Conservation (phyloP, 2,329 filamentous ascomycete genomes). For the Colletotrichum sp. region DNA sequence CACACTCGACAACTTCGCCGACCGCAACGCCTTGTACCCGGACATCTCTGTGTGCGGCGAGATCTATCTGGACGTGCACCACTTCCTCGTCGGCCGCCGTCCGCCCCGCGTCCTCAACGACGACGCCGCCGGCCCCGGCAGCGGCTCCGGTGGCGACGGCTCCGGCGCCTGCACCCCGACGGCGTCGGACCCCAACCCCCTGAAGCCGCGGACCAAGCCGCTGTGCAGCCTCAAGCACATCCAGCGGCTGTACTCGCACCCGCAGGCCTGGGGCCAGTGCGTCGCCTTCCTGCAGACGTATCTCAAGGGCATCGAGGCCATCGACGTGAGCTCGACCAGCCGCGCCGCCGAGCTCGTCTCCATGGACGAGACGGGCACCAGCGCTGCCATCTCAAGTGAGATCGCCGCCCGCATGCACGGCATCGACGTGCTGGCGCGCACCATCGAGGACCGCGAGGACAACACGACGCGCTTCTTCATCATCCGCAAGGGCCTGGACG, state of each 20-base stretch:
- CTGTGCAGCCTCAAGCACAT: conserved; percentile 63
- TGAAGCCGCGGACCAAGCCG: conserved; percentile 52
- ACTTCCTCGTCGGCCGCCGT: conserved; percentile 75
- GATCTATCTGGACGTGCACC: conserved; percentile 85
- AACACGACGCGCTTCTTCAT: conserved; percentile 85
- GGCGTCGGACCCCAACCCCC: conserved; percentile 45
- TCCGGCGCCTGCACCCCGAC: conserved; percentile 59
- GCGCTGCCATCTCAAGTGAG: conserved; percentile 79
- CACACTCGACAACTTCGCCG: conserved; percentile 87
- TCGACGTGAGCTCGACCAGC: conserved; percentile 87
- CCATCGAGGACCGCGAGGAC: conserved; percentile 75
- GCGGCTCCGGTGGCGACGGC: conserved; percentile 23
- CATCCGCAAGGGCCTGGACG: conserved; percentile 45
- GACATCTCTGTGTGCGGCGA: conserved; percentile 82
- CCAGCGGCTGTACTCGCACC: conserved; percentile 85
- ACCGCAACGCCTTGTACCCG: conserved; percentile 66
- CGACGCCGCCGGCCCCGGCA: conserved; percentile 28
- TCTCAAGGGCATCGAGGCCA: conserved; percentile 76
- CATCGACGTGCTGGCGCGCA: conserved; percentile 71
- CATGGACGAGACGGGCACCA: conserved; percentile 60
- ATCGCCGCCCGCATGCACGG: conserved; percentile 73
- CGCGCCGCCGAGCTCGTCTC: conserved; percentile 80
- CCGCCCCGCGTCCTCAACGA: conserved; percentile 25
- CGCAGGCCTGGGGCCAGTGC: conserved; percentile 95
- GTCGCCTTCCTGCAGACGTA: conserved; percentile 72